Evolutionary conservation across 1,139 yeast genomes (phyloP).

Genomic region (Suhomyces bolitotheri): DNA sequence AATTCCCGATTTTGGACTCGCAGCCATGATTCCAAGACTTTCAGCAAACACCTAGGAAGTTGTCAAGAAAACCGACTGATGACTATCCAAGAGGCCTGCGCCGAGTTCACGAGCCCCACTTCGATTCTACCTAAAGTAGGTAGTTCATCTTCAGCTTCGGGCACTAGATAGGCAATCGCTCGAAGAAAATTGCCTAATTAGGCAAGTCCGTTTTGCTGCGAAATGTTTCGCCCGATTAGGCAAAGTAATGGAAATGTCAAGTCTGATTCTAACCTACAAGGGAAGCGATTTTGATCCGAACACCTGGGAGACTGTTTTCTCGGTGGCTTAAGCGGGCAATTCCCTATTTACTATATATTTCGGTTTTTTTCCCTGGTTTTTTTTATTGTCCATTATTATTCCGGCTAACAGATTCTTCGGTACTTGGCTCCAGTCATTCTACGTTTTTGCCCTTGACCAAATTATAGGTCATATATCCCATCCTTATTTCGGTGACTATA

Average conservation of each 20-base stretch:
- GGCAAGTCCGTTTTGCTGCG: slow-evolving; percentile 17
- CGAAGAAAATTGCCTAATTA: slow-evolving; percentile 18
- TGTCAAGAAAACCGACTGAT: too few relatives aligned
- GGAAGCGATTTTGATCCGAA: slow-evolving; percentile 2
- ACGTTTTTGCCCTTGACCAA: neutral
- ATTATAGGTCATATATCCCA: neutral
- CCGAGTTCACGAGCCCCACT: neutral
- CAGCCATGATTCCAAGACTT: too few relatives aligned
- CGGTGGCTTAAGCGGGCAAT: too few relatives aligned
- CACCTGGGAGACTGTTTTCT: slow-evolving; percentile 1
- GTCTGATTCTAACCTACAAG: slow-evolving; percentile 5
- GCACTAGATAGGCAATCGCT: neutral
- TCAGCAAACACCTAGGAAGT: too few relatives aligned
- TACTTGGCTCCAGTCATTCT: neutral
- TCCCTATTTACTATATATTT: neutral
- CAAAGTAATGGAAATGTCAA: slow-evolving; percentile 15
- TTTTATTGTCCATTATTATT: neutral
- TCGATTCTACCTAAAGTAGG: neutral
- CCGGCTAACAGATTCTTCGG: neutral
- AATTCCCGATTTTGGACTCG: too few relatives aligned
- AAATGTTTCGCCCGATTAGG: slow-evolving; percentile 22
- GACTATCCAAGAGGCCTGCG: too few relatives aligned
- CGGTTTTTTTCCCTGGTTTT: neutral
- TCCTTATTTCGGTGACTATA: too few relatives aligned
- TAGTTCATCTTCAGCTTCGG: neutral